These are phyloP conservation scores for Globisporangium carolinianum DNA, from an alignment of 352 stramenopile species.

Conservation along the genomic window DNA sequence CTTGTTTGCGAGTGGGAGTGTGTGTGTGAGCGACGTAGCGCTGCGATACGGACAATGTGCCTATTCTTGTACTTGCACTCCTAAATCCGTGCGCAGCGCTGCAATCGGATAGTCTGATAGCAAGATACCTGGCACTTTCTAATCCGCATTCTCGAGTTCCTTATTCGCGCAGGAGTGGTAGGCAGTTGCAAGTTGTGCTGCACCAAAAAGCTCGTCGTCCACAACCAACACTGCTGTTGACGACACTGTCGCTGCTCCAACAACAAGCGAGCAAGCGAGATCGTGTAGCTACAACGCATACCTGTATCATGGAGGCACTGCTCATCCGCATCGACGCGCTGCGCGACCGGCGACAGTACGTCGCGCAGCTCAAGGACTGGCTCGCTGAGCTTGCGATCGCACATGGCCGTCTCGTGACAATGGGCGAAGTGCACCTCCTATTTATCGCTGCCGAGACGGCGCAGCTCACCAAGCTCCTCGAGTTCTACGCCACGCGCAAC, in stretches of 20 bases:
- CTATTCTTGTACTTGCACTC: too few relatives aligned
- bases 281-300: background rate
- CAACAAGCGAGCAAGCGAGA: background rate
- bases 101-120: too few relatives aligned
- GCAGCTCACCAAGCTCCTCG: slow-evolving; percentile 40
- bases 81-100: too few relatives aligned
- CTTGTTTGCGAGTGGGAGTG: too few relatives aligned
- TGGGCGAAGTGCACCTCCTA: slow-evolving; percentile 54
- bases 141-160: too few relatives aligned
- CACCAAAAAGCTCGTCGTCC: background rate
- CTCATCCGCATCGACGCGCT: slow-evolving; percentile 70
- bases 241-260: background rate
- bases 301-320: slow-evolving; percentile 38
- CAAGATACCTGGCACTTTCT: too few relatives aligned
- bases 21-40: background rate
- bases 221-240: too few relatives aligned
- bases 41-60: background rate
- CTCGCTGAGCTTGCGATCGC: slow-evolving; percentile 37
- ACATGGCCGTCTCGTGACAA: slow-evolving; percentile 51
- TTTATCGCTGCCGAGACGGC: slow-evolving; percentile 35
- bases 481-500: slow-evolving; percentile 27
- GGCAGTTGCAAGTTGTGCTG: slow-evolving; percentile 7
- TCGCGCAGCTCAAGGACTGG: slow-evolving; percentile 53
- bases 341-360: slow-evolving; percentile 45
- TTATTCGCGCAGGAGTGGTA: slow-evolving; percentile 6